These are phyloP conservation scores for Skeletonema marinoi DNA, from an alignment of 108 stramenopile species.

Conservation along the genomic window DNA sequence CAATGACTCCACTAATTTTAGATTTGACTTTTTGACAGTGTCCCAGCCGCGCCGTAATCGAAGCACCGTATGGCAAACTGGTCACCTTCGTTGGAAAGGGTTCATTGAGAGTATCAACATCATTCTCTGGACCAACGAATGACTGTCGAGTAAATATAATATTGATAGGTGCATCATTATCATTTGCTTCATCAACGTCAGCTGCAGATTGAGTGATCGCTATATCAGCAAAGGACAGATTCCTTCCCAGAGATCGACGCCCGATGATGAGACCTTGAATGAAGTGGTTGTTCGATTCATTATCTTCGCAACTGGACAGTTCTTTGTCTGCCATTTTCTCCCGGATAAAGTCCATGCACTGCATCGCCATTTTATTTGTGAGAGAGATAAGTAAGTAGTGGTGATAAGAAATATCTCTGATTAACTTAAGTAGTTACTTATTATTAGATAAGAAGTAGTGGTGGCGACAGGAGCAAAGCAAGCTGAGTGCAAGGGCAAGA, in stretches of 20 bases:
- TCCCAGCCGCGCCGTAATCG: slow-evolving; percentile 34
- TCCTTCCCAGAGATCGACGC: slow-evolving; percentile 58
- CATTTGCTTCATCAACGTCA: background rate
- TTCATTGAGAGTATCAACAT: slow-evolving; percentile 32
- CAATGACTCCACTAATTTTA: background rate
- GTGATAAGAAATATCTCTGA: too few relatives aligned
- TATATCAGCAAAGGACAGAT: slow-evolving; percentile 59
- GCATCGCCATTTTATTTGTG: background rate
- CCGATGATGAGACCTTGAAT: slow-evolving; percentile 46
- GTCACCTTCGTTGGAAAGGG: slow-evolving; percentile 62
- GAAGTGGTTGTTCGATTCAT: background rate
- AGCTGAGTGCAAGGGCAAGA: too few relatives aligned
- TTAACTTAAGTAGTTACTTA: too few relatives aligned
- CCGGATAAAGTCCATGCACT: background rate
- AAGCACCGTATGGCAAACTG: slow-evolving; percentile 61
- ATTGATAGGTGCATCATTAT: slow-evolving; percentile 19
- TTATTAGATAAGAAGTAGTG: too few relatives aligned
- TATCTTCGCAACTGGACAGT: too few relatives aligned
- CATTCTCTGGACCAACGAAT: slow-evolving; percentile 18
- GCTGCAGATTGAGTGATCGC: background rate
- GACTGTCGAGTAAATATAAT: slow-evolving; percentile 51
- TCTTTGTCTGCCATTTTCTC: background rate
- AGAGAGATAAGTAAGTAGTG: too few relatives aligned
- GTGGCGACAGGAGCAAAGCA: too few relatives aligned
- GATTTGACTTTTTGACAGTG: slow-evolving; percentile 20